Evolutionary conservation across 345 rosid genomes (phyloP), one percentile per base, ranked within the genome.

Genomic region (Linum usitatissimum): DNA sequence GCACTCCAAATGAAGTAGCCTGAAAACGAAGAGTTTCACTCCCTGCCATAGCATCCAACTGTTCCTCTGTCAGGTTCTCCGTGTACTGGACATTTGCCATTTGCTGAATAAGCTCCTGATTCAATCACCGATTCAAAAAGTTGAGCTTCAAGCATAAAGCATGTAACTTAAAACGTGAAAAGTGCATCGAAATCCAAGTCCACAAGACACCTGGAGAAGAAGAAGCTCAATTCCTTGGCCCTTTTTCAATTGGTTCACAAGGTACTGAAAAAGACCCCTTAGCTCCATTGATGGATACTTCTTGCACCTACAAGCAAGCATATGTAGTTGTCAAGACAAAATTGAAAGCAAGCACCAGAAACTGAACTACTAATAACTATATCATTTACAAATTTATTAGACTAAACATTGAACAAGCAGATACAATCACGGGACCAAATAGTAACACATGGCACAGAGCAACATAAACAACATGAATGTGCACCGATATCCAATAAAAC

Each of bases 41-140:
- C 61, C 99, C 99, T 19, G 99, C 99, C 99, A 90, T 94, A 66
- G 99, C 86, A 80, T 90, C 97, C 81, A 94, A 80, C 77, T 94
- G 99, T 65, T 94, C 99, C 79, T 88, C 97, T 12, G 99, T 94
- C 68, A 94, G 80, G 79, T 94, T 94, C 77, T 94, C 97, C 1
- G 91, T 94, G 78, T 88, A 94, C 69, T 87, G 99, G 60, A 90
- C 97, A 78, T 90, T 94, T 67, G 99, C 99, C 99, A 94, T 94
- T 79, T 94, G 99, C 70, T 88, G 96, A 78, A 94, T 63, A 70
- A 94, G 91, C 77, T 94, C 99, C 99, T 94, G 78, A 68, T 48
- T 51, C 48, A 68, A 71, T 67, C 74, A 76, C 28, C 53, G 71
- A 62, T 55, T 55, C 61, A 65, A 65, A 62, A 64, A 45, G 53